Conservation (phyloP, 345 rosid genomes). For the Erodium maritimum region DNA sequence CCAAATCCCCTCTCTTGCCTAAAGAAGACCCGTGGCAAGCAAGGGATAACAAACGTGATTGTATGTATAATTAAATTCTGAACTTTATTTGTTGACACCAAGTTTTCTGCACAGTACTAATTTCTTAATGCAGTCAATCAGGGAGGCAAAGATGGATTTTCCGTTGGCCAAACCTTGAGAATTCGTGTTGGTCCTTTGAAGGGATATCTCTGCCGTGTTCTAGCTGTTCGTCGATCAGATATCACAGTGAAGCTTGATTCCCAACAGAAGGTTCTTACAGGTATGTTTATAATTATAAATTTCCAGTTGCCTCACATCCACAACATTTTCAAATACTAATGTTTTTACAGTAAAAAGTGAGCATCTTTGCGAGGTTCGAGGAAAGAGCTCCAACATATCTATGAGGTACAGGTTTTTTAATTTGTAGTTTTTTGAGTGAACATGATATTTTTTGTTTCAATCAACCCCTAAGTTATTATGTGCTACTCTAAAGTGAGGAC, state of each 20-base stretch:
- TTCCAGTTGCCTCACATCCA: neutral
- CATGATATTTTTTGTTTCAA: constrained; percentile 8
- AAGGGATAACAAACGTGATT: constrained; percentile 34
- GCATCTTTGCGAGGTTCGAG: constrained; percentile 82
- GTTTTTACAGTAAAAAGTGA: constrained; percentile 62
- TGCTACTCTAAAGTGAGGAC: constrained; percentile 41
- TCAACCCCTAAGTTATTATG: constrained; percentile 9
- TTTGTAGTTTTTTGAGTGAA: constrained; percentile 3
- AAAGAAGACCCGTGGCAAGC: constrained; percentile 52
- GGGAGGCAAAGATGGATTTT: constrained; percentile 59
- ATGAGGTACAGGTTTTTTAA: constrained; percentile 23
- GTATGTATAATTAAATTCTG: constrained; percentile 29
- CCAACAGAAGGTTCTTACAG: constrained; percentile 71
- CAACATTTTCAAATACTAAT: constrained; percentile 9
- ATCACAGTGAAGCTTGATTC: constrained; percentile 92
- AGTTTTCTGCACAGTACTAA: constrained; percentile 8
- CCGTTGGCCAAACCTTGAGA: constrained; percentile 85
- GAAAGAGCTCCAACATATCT: constrained; percentile 40
- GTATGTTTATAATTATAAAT: constrained; percentile 22
- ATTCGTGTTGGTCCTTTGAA: constrained; percentile 84
- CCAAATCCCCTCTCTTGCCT: constrained; percentile 69
- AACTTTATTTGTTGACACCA: neutral
- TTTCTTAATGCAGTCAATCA: constrained; percentile 47
- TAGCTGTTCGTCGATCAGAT: constrained; percentile 64
- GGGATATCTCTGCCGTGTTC: constrained; percentile 86